Base-by-base conservation (phyloP, 371 early-diverging fungal species). In the Mortierella polycephala region DNA sequence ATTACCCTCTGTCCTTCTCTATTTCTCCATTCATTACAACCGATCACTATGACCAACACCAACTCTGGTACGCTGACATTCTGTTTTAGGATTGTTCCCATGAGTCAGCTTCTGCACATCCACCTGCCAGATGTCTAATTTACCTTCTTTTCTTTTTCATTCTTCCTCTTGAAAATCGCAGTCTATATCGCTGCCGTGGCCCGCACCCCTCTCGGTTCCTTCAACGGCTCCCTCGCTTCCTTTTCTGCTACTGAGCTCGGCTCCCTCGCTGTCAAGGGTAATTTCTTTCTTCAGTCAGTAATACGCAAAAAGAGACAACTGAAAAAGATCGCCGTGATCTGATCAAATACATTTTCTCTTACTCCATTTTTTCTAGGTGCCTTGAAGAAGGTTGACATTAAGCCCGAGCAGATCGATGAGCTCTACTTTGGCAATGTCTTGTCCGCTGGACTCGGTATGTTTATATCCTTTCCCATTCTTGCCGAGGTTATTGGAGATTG, bases 161-260 rank as follows among this genome's bases (percentile, higher is more conserved):
- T 13, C 44, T 7, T 47, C 13, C 39, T 53, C 57, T 51, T 20
- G 12, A 47, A 50, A 23, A 57, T 23, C 39, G 16, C 50, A 79
- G 96, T 95, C 69, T 96, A 92, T 82, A 96, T 98, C 76, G 92
- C 94, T 60, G 90, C 94, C 71, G 90, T 89, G 67, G 92, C 88
- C 50, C 91, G 99, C 75, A 98, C 99, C n/a, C 96, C 99, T 59
- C 87, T 98, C 63, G 99, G 98, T 71, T 88, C 92, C 57, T 97
- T 98, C 84, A 92, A 93, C 57, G 97, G 98, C 18, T 91, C 94
- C 8, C 89, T 99, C 44, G 87, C 96, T 50, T 90, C 95, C 41
- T 83, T 98, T 67, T 81, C 92, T 45, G 98, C 99, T 30, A 85
- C 89, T 51, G 87, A 97, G 75, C 94, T 99, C 53, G 99, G 99